Percentiles rank a stretch among this genome's conserved stretches.
phyloP scores from a whole-genome alignment of 768 basidiomycete species.

The Grammothele lineata region DNA sequence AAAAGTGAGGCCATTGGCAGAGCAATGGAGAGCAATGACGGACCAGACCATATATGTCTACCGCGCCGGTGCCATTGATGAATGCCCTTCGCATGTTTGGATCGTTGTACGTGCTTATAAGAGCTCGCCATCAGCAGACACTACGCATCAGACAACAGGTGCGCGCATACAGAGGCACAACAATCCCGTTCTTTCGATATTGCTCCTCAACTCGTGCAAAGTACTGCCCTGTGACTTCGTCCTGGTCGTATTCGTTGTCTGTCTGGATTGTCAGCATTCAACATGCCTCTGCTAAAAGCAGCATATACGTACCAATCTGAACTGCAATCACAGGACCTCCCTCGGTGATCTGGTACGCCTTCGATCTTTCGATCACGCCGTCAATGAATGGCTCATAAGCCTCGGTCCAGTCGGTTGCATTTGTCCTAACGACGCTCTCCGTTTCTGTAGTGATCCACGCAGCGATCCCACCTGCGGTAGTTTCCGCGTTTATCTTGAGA shows the following conservation, averaged over 20 bases:
- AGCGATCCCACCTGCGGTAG: conserved; percentile 69
- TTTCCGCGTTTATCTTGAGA: conserved; percentile 78
- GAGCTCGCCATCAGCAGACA: too few species aligned
- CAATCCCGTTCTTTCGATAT: conserved; percentile 27
- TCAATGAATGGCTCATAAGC: conserved; percentile 74
- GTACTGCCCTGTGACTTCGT: conserved; percentile 6
- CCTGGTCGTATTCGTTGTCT: not conserved
- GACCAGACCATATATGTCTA: conserved; percentile 26
- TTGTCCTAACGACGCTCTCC: conserved; percentile 62
- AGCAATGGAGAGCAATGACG: not conserved
- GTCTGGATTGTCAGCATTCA: conserved; percentile 21
- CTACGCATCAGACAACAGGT: not conserved
- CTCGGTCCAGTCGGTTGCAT: conserved; percentile 61
- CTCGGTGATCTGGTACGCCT: conserved; percentile 62
- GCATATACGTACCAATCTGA: too few species aligned
- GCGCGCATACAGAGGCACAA: conserved; percentile 19
- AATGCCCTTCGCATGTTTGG: conserved; percentile 23
- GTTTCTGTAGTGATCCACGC: conserved; percentile 70
- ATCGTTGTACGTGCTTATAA: conserved; percentile 25
- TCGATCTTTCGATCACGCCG: conserved; percentile 55
- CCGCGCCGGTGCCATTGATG: conserved; percentile 27
- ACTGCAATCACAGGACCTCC: conserved; percentile 65
- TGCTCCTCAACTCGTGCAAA: conserved; percentile 17
- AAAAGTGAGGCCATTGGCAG: not conserved
- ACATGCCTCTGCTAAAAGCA: conserved; percentile 16